Evolutionary conservation across 1,284 basidiomycete genomes (phyloP).

Genomic region (Leucoagaricus sp.): DNA sequence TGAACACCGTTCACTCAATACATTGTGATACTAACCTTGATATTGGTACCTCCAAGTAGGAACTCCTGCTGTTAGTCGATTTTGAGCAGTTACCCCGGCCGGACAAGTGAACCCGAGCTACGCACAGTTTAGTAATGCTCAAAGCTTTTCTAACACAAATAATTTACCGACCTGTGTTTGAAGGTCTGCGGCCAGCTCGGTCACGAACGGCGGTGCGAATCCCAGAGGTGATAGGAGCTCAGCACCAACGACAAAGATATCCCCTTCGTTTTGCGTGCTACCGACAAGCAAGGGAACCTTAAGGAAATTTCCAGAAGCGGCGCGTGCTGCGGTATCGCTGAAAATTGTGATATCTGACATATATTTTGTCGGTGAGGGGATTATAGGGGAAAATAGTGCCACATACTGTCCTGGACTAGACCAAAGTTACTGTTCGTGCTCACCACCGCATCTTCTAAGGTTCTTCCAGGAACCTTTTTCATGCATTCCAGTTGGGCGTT

Average conservation of each 20-base stretch:
- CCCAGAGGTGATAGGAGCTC: conserved; percentile 19
- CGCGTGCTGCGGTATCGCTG: conserved; percentile 21
- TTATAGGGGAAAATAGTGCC: neutral
- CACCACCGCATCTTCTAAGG: conserved; percentile 20
- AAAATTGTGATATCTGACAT: conserved; percentile 25
- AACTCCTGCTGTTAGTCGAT: conserved; percentile 22
- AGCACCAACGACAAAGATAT: conserved; percentile 23
- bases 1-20: neutral
- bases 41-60: conserved; percentile 29
- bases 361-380: neutral
- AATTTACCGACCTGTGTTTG: conserved; percentile 18
- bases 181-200: conserved; percentile 22
- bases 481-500: conserved; percentile 21
- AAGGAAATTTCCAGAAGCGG: conserved; percentile 24
- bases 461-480: conserved; percentile 18
- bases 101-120: conserved; percentile 26
- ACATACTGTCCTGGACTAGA: conserved; percentile 21
- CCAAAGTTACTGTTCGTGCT: conserved; percentile 19
- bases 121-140: neutral
- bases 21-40: conserved; percentile 19
- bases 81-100: conserved; percentile 19
- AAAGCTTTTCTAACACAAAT: neutral
- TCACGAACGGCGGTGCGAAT: conserved; percentile 22
- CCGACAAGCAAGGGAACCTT: conserved; percentile 27
- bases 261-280: conserved; percentile 25